Conservation (phyloP, 1,139 yeast genomes). For the Candida pseudoviswanathii region DNA sequence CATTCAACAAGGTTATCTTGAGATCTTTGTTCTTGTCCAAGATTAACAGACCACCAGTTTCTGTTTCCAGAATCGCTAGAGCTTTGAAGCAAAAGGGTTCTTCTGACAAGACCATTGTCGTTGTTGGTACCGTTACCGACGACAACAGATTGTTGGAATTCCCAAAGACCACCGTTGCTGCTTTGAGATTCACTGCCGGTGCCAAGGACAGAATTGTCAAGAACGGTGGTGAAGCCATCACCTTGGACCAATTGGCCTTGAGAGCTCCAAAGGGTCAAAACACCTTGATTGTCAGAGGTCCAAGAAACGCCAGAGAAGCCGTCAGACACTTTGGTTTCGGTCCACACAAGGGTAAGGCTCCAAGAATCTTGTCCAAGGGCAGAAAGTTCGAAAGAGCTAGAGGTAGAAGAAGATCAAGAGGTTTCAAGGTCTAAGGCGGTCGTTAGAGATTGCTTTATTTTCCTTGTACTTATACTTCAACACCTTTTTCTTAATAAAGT, state of each 20-base stretch:
- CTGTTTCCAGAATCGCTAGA: slow-evolving; percentile 87
- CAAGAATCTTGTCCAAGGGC: slow-evolving; percentile 96
- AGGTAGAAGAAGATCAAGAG: slow-evolving; percentile 99
- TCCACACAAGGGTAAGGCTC: slow-evolving; percentile 99
- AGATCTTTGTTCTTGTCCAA: slow-evolving; percentile 94
- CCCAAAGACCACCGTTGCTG: slow-evolving; percentile 98
- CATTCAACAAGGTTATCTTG: slow-evolving; percentile 97
- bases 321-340: slow-evolving; percentile 99
- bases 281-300: slow-evolving; percentile 98
- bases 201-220: slow-evolving; percentile 97
- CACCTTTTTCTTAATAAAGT: not conserved
- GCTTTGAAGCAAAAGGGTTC: slow-evolving; percentile 84
- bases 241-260: slow-evolving; percentile 97
- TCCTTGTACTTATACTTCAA: slow-evolving; percentile 12
- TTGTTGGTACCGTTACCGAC: slow-evolving; percentile 99
- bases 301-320: slow-evolving; percentile 98
- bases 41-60: slow-evolving; percentile 99
- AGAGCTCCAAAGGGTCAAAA: slow-evolving; percentile 99
- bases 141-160: slow-evolving; percentile 91
- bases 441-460: slow-evolving; percentile 18
- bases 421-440: slow-evolving; percentile 95
- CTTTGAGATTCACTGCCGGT: slow-evolving; percentile 98
- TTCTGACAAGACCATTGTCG: slow-evolving; percentile 90
- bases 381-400: slow-evolving; percentile 99
- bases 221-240: slow-evolving; percentile 99